A percentile compares a stretch with the other conserved stretches of the same genome.
Evolutionary conservation across 805 yeast species (phyloP).

Genomic region (Metschnikowia aberdeeniae): DNA sequence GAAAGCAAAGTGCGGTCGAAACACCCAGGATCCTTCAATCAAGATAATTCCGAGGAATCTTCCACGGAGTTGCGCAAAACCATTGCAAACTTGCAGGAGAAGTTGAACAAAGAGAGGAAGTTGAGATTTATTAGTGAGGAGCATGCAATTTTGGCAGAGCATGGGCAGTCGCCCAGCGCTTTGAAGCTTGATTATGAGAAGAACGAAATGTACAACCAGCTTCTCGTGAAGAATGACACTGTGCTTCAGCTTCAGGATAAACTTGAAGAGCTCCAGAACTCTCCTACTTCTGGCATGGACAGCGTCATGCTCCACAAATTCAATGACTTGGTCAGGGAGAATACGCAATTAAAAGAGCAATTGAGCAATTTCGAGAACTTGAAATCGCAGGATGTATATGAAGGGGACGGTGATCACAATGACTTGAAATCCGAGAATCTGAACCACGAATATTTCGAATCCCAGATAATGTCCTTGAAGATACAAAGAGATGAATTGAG

Average conservation of each 20-base stretch:
- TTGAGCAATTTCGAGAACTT: conserved; percentile 1
- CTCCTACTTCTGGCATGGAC: conserved; percentile 23
- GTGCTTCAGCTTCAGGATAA: conserved; percentile 46
- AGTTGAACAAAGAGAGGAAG: conserved; percentile 59
- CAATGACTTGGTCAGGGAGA: conserved; percentile 36
- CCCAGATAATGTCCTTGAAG: conserved; percentile 14
- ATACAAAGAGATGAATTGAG: conserved; percentile 40
- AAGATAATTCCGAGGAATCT: conserved; percentile 20
- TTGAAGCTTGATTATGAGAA: conserved; percentile 55
- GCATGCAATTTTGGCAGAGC: conserved; percentile 53
- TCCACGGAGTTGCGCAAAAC: conserved; percentile 29
- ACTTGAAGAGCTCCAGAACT: conserved; percentile 33
- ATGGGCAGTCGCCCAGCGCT: conserved; percentile 49
- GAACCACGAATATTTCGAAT: conserved; percentile 13
- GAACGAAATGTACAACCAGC: conserved; percentile 45
- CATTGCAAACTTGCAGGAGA: conserved; percentile 51
- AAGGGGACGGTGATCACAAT: neutral
- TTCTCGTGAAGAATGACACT: conserved; percentile 46
- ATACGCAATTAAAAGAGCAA: conserved; percentile 35
- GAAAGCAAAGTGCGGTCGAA: conserved; percentile 40
- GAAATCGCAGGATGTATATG: neutral
- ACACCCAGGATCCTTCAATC: neutral
- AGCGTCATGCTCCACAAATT: conserved; percentile 36
- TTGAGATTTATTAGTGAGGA: conserved; percentile 70
- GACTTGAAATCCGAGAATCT: conserved; percentile 7